Evolutionary conservation across 108 stramenopile genomes (phyloP).

Genomic region (Seminavis robusta): DNA sequence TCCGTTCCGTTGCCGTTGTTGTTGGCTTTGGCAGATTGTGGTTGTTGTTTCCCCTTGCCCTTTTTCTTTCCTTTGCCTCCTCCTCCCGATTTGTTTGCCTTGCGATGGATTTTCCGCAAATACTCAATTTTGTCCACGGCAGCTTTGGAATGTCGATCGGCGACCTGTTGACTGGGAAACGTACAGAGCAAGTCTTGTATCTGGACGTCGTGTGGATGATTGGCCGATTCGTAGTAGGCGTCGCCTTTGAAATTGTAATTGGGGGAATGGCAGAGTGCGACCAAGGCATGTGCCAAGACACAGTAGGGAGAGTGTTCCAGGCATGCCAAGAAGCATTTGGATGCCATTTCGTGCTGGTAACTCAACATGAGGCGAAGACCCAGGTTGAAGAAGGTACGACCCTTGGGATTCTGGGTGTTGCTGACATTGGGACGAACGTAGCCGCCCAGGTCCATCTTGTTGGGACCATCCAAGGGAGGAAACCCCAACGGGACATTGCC

Average conservation of each 20-base stretch:
- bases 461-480: conserved; percentile 19
- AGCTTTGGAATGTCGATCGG: conserved; percentile 60
- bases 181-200: conserved; percentile 41
- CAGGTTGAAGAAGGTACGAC: conserved; percentile 65
- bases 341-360: conserved; percentile 81
- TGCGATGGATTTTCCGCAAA: conserved; percentile 39
- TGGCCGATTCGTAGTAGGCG: conserved; percentile 77
- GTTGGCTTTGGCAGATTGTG: conserved; percentile 4
- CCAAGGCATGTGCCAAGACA: conserved; percentile 75
- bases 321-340: conserved; percentile 65
- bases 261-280: conserved; percentile 78
- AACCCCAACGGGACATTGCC: neutral
- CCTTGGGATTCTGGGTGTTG: conserved; percentile 56
- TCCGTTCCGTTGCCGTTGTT: neutral
- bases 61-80: conserved; percentile 21
- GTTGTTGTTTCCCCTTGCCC: conserved; percentile 17
- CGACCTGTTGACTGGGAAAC: conserved; percentile 79
- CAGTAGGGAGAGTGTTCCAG: conserved; percentile 58
- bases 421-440: conserved; percentile 61
- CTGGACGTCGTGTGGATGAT: conserved; percentile 53
- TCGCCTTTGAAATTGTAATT: conserved; percentile 89
- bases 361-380: conserved; percentile 64
- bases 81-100: conserved; percentile 3
- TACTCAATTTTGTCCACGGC: conserved; percentile 69
- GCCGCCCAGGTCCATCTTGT: conserved; percentile 44